Evolutionary conservation across 164 flowering plant genomes (phyloP).

Genomic region (Macadamia tetraphylla): DNA sequence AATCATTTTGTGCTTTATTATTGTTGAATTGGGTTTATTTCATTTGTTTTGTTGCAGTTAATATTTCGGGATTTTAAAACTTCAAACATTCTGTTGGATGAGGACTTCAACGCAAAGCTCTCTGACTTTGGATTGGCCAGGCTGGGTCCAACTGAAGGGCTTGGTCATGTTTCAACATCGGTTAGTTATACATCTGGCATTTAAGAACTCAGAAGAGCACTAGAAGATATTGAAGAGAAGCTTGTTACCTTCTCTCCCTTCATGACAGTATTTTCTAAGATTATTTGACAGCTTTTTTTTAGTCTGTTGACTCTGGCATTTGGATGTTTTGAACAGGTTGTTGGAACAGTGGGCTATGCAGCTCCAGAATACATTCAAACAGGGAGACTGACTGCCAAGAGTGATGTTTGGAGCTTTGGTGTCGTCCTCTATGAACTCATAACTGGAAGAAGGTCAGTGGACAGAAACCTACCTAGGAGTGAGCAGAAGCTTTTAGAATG

Average conservation of each 20-base stretch:
- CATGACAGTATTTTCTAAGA: too few relatives aligned
- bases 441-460: conserved; percentile 84
- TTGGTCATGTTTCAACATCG: conserved; percentile 73
- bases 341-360: conserved; percentile 92
- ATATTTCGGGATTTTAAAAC: conserved; percentile 92
- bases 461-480: conserved; percentile 69
- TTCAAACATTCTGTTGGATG: conserved; percentile 80
- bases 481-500: conserved; percentile 94
- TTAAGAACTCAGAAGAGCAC: too few relatives aligned
- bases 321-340: conserved; percentile 44
- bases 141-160: conserved; percentile 86
- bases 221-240: too few relatives aligned
- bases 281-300: too few relatives aligned
- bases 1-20: too few relatives aligned
- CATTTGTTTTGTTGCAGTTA: conserved; percentile 12
- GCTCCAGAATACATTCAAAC: conserved; percentile 96
- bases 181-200: conserved; percentile 35
- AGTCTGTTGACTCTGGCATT: too few relatives aligned
- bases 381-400: conserved; percentile 75
- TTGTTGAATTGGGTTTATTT: not conserved
- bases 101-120: conserved; percentile 84
- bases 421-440: conserved; percentile 90
- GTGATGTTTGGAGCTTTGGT: conserved; percentile 98
- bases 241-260: too few relatives aligned
- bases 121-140: conserved; percentile 95